Conservation (phyloP, 2,329 filamentous ascomycete species). For the Fusarium dimerum region DNA sequence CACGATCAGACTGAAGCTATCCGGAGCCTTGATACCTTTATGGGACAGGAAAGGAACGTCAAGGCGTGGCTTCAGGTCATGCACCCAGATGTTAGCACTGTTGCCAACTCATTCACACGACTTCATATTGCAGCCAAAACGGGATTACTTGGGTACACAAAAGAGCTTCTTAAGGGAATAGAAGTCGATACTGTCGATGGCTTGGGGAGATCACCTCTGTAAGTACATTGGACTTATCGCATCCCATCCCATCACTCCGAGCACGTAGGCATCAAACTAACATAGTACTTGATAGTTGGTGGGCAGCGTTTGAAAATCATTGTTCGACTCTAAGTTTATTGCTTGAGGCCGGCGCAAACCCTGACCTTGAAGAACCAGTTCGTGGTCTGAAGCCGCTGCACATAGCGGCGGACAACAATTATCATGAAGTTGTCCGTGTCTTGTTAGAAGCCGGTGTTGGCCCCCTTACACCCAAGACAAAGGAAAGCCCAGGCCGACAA, state of each 20-base stretch:
- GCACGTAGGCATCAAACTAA: conserved; percentile 1
- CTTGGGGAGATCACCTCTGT: conserved; percentile 25
- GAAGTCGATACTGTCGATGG: conserved; percentile 16
- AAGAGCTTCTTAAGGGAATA: conserved; percentile 13
- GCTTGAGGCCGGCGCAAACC: conserved; percentile 27
- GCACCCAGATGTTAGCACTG: conserved; percentile 4
- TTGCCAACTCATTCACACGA: background rate
- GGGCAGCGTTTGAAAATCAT: conserved; percentile 28
- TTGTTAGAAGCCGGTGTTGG: conserved; percentile 39
- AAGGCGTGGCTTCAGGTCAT: conserved; percentile 13
- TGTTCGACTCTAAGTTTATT: conserved; percentile 16
- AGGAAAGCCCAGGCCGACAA: conserved; percentile 3
- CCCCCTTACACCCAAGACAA: conserved; percentile 31
- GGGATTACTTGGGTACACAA: conserved; percentile 19
- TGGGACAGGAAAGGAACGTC: conserved; percentile 7
- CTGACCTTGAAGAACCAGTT: conserved; percentile 15
- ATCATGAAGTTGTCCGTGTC: conserved; percentile 22
- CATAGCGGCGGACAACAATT: conserved; percentile 15
- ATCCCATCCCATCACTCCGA: background rate
- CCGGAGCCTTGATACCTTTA: conserved; percentile 4
- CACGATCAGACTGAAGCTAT: conserved; percentile 17
- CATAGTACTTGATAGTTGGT: conserved; percentile 10
- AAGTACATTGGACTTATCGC: background rate
- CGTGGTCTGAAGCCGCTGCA: conserved; percentile 18
- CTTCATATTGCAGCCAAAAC: conserved; percentile 21